Conservation (phyloP, 2,329 filamentous ascomycete genomes). For the Microdochium trichocladiopsis region DNA sequence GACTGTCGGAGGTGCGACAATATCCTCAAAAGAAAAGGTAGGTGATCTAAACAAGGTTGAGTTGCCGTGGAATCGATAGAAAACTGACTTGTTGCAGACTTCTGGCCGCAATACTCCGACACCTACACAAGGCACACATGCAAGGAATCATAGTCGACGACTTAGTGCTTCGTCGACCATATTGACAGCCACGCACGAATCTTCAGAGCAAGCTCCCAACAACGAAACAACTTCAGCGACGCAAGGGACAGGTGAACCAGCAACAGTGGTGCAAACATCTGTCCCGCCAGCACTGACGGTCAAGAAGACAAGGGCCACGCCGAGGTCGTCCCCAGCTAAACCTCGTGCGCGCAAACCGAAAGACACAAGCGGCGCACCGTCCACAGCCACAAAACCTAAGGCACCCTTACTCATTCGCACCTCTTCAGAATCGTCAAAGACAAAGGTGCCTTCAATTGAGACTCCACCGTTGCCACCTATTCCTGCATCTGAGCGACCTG, state of each 20-base stretch:
- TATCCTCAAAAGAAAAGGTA: conserved; percentile 37
- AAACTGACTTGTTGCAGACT: conserved; percentile 19
- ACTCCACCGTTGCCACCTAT: conserved; percentile 3
- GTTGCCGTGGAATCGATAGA: not conserved
- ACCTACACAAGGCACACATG: conserved; percentile 14
- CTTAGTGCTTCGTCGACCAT: conserved; percentile 40
- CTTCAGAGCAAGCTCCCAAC: conserved; percentile 1
- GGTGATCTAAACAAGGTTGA: conserved; percentile 2
- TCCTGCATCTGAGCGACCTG: not conserved
- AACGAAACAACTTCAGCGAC: not conserved
- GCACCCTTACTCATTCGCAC: not conserved
- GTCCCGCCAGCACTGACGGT: conserved; percentile 34
- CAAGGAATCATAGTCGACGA: conserved; percentile 33
- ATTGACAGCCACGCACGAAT: conserved; percentile 17
- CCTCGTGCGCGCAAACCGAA: conserved; percentile 17
- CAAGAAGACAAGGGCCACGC: conserved; percentile 52
- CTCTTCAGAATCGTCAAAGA: not conserved
- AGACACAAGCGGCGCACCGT: conserved; percentile 25
- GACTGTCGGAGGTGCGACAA: conserved; percentile 50
- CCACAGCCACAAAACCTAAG: conserved; percentile 27
- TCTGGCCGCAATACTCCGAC: conserved; percentile 22
- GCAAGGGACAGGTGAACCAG: not conserved
- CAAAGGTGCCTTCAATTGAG: conserved; percentile 6
- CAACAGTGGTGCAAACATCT: conserved; percentile 10
- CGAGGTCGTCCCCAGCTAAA: conserved; percentile 18